Base-by-base conservation (phyloP, 2,329 filamentous ascomycete species). In the Teratosphaeria destructans region DNA sequence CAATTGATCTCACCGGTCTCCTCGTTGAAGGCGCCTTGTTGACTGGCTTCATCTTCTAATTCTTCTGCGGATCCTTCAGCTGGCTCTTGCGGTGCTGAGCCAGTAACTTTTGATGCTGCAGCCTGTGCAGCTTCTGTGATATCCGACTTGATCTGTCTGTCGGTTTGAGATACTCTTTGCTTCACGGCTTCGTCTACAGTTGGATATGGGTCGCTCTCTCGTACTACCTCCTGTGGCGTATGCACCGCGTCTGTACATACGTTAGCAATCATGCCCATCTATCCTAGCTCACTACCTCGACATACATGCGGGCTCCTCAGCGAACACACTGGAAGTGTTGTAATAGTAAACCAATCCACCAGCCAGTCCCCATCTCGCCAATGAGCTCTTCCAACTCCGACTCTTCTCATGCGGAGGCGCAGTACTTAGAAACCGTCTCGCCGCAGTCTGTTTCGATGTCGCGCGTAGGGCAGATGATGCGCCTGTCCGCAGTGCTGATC, bases 1-100 rank as follows among this genome's bases (percentile, higher is more conserved):
- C 94, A 99, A 81, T 99, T 99, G 77, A 99, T 99, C 82, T 99
- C 94, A 67, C 94, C 94, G 10, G 94, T 99, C 79, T 97, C 94
- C 2, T 92, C 91, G 76, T 99, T 95, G 79, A 97, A 99, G 0
- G 94, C 94, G 59, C 90, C 94, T 75, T 97, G 86, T 72, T 93
- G 86, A 62, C 79, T 83, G 5, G 90, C 91, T 74, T 96, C 91
- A 61, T 90, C 84, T 74, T 96, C 88, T 14, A 94, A 77, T 19
- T 78, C 82, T 65, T 79, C 78, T 37, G 83, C 75, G 6, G 76
- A 71, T 55, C 72, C 72, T 32, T 66, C 26, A 14, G 53, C 53
- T 5, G 55, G 23, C 27, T 56, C 55, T 27, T 39, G 32, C 29
- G 55, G 34, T 19, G 52, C 8, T 62, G 73, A 60, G 69, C 74